Evolutionary conservation across 345 rosid genomes (phyloP), one percentile per base, ranked within the genome.

Genomic region (Eucalyptus brandiana): DNA sequence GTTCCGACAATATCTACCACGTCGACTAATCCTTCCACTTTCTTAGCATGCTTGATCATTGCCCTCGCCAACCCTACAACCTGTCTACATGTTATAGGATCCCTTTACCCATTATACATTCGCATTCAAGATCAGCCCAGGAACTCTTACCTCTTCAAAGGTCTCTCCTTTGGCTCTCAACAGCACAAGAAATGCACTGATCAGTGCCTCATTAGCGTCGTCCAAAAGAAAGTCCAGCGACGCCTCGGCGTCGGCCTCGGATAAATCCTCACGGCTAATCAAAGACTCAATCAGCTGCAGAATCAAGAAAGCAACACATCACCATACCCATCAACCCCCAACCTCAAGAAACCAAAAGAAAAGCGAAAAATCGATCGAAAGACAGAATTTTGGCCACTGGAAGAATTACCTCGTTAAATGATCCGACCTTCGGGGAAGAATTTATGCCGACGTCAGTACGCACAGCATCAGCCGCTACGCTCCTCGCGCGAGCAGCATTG

Each of bases 111-210:
- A 69, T 32, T 34, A 76, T 37, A 17, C 17, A 37, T 34, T 54
- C 17, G 23, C 50, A 83, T 72, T 32, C 44, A 42, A 60, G 45
- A 87, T 24, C 48, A 56, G 44, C 67, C 54, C 26, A 11, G 67
- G 60, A 62, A 24, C 53, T 14, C 93, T 95, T 89, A 96, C 98
- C 91, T 98, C 99, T 89, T 96, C 99, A 90, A 87, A 95, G 45
- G 98, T 97, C 95, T 98, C 99, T 85, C 99, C 99, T 93, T 97
- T 98, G 89, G 99, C 98, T 92, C 99, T 96, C 80, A 97, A 91
- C 90, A 98, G 83, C 30, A 97, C 99, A 50, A 98, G 94, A 86
- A 96, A 98, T 49, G 99, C 99, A 92, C 99, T 95, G 86, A 98
- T 96, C 86, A 96, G 89, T 5, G 92, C 93, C 92, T 98, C 99